Evolutionary conservation across 148 eudicot species (phyloP).

Genomic region (Bassia scoparia): DNA sequence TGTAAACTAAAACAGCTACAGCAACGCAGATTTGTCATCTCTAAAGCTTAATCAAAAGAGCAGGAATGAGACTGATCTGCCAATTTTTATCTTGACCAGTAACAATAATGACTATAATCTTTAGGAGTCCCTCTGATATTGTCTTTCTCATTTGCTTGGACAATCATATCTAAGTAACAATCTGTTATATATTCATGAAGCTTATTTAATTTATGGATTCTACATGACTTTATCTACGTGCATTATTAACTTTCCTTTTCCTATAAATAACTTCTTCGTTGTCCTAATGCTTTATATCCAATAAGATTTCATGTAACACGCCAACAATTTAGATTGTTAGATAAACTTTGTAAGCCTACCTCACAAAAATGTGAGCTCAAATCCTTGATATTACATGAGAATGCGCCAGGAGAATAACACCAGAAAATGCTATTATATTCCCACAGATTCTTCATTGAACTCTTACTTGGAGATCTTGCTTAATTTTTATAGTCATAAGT

Average conservation of each 20-base stretch:
- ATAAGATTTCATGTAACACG: not conserved
- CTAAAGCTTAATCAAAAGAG: conserved; percentile 77
- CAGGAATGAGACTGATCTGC: conserved; percentile 95
- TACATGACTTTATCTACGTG: not conserved
- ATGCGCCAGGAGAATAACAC: not conserved
- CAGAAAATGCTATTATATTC: not conserved
- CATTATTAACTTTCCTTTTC: too few relatives aligned
- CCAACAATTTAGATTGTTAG: not conserved
- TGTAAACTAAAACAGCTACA: conserved; percentile 41
- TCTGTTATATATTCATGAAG: too few relatives aligned
- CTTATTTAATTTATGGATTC: not conserved
- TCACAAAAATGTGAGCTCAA: not conserved
- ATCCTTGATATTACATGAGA: not conserved
- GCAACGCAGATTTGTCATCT: conserved; percentile 55
- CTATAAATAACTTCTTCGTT: too few relatives aligned
- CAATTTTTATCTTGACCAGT: conserved; percentile 79
- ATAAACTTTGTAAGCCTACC: not conserved
- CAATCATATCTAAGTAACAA: too few relatives aligned
- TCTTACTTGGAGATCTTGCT: not conserved
- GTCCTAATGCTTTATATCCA: too few relatives aligned
- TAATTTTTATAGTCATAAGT: not conserved
- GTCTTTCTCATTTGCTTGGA: conserved; percentile 3
- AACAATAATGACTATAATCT: conserved; percentile 76
- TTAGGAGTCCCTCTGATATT: conserved; percentile 84
- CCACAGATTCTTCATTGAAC: not conserved